phyloP scores from a whole-genome alignment of 2,329 filamentous ascomycete species.

The Chrysoporthe deuterocubensis region DNA sequence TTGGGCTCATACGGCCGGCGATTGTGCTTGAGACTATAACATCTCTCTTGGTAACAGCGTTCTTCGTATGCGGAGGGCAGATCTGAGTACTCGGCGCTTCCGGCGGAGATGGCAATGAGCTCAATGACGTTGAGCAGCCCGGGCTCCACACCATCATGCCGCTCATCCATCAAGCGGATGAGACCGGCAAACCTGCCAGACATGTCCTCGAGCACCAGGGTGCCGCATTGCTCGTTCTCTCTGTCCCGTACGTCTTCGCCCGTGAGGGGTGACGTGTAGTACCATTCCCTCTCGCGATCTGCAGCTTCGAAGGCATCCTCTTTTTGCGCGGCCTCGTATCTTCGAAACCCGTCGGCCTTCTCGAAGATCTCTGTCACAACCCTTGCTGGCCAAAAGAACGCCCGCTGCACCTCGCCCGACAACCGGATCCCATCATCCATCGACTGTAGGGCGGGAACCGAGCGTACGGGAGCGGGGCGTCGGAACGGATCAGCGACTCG shows the following conservation, averaged over 20 bases:
- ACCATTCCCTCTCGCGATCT: neutral
- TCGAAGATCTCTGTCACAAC: neutral
- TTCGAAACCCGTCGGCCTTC: neutral
- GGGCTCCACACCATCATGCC: neutral
- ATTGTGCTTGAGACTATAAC: neutral
- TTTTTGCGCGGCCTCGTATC: neutral
- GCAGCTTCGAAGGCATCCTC: conserved; percentile 1
- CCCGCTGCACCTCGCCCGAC: neutral
- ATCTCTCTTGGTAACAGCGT: neutral
- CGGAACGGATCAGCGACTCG: neutral
- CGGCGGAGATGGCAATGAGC: neutral
- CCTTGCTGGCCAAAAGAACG: neutral
- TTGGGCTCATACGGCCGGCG: neutral
- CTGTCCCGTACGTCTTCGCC: neutral
- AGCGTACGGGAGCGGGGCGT: neutral
- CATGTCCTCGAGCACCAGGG: neutral
- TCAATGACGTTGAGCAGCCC: neutral
- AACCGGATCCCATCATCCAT: neutral
- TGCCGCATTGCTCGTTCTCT: neutral
- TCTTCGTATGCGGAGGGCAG: neutral
- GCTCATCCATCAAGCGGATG: neutral
- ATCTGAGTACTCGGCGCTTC: neutral
- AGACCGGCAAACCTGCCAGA: neutral
- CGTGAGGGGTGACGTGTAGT: neutral
- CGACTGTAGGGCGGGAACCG: neutral